Base-by-base conservation (phyloP, 2,329 filamentous ascomycete species). In the Zelopaecilomyces penicillatus region DNA sequence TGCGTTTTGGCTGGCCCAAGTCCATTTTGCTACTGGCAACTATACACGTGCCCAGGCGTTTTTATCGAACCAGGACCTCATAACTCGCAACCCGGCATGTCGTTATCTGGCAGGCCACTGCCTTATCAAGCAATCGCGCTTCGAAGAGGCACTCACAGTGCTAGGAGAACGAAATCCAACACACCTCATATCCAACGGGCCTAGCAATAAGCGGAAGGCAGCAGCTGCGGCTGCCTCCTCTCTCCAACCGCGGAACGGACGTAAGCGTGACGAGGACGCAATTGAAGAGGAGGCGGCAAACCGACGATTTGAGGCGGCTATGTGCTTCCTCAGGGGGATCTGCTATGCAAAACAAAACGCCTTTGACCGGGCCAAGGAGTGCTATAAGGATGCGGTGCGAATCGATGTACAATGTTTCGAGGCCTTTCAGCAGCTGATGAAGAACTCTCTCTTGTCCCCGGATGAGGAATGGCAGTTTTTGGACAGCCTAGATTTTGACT, bases 341-440 rank as follows among this genome's bases (percentile, higher is more conserved):
- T 97, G 94, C 71, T 96, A 89, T 62, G 90, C 93, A 5, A 95
- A 95, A 66, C 87, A 95, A 63, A 98, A 97, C 64, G 87, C 91
- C 28, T 97, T 97, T 57, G 93, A 98, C 62, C 83, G 89, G 31
- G 93, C 93, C 42, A 96, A 96, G 64, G 90, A 97, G 57, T 97
- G 93, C 68, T 98, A 97, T 74, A 97, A 96, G 69, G 88, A 95
- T 57, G 93, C 93, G 2, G 89, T 97, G 38, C 82, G 87, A 50
- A 96, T 98, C 58, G 93, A 98, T 60, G 90, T 97, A 4, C 90
- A 95, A 64, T 98, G 93, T 66, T 97, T 95, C 60, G 93, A 98
- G 65, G 93, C 93, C 0, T 97, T 98, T 60, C 90, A 96, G 57
- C 90, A 97, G 69, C 77, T 98, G 44, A 96, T 97, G 82, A 88